phyloP scores from a whole-genome alignment of 164 flowering plant species.

The Nelumbo lutea region DNA sequence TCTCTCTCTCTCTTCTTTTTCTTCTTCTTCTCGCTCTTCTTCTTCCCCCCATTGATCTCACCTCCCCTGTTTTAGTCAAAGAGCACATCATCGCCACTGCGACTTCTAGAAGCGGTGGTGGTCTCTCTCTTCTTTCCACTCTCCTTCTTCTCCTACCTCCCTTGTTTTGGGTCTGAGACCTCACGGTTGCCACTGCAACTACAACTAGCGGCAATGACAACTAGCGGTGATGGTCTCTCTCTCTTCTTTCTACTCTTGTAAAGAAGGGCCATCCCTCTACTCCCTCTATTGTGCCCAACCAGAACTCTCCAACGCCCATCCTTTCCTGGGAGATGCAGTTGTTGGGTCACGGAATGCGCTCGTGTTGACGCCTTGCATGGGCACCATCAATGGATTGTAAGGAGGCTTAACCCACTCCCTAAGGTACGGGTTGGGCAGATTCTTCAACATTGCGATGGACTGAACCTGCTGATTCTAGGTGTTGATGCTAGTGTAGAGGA shows the following conservation, averaged over 20 bases:
- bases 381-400: conserved; percentile 36
- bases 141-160: no score
- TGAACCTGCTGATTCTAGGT: conserved; percentile 28
- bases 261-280: conserved; percentile 46
- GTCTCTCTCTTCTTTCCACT: no score
- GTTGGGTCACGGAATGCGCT: conserved; percentile 42
- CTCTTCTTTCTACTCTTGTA: conserved; percentile 47
- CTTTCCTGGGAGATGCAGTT: conserved; percentile 32
- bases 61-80: no score
- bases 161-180: no score
- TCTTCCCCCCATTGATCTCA: no score
- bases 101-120: no score
- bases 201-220: no score
- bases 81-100: no score
- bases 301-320: conserved; percentile 56
- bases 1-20: no score
- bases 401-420: conserved; percentile 37
- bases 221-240: no score
- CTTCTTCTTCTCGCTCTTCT: no score
- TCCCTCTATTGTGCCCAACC: conserved; percentile 41
- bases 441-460: conserved; percentile 37
- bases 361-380: conserved; percentile 18
- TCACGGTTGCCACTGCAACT: no score
- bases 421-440: conserved; percentile 40
- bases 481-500: conserved; percentile 45